Evolutionary conservation across 2,329 filamentous ascomycete species (phyloP).

Genomic region (Sphaceloma murrayae): DNA sequence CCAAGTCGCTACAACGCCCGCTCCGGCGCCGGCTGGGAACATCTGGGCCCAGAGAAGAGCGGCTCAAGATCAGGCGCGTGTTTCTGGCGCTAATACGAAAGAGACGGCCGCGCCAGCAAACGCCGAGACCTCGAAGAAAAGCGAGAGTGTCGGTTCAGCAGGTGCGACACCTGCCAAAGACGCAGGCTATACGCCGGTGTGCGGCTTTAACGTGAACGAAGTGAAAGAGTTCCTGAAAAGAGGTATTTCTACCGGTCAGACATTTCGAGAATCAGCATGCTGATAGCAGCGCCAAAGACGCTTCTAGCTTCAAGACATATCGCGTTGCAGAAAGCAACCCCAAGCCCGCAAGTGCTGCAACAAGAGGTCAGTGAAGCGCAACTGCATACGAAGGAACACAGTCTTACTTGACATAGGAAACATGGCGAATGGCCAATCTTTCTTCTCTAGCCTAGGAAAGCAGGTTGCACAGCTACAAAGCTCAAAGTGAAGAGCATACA

Average conservation of each 20-base stretch:
- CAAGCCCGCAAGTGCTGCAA: constrained; percentile 3
- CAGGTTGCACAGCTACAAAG: constrained; percentile 12
- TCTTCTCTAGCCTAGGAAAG: constrained; percentile 7
- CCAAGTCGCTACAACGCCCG: constrained; percentile 1
- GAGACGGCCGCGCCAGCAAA: neutral
- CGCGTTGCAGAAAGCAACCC: constrained; percentile 8
- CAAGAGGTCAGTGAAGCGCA: neutral
- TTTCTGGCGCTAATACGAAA: neutral
- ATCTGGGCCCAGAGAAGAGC: constrained; percentile 11
- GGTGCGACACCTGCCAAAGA: neutral
- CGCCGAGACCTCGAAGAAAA: neutral
- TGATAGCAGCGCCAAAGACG: neutral
- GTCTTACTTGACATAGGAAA: neutral
- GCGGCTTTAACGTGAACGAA: neutral
- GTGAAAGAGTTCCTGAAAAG: constrained; percentile 8
- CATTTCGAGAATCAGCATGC: neutral
- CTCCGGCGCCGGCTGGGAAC: constrained; percentile 8
- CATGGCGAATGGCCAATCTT: constrained; percentile 13
- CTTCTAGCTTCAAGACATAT: neutral
- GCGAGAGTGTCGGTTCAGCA: neutral
- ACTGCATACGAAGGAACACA: neutral
- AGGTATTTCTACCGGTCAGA: too few relatives aligned
- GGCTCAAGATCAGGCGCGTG: constrained; percentile 9
- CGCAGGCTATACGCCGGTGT: neutral
- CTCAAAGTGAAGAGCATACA: neutral